Evolutionary conservation across 495 filamentous ascomycete genomes (phyloP), one percentile per base, ranked within the genome.

Genomic region (Xylaria nigripes): DNA sequence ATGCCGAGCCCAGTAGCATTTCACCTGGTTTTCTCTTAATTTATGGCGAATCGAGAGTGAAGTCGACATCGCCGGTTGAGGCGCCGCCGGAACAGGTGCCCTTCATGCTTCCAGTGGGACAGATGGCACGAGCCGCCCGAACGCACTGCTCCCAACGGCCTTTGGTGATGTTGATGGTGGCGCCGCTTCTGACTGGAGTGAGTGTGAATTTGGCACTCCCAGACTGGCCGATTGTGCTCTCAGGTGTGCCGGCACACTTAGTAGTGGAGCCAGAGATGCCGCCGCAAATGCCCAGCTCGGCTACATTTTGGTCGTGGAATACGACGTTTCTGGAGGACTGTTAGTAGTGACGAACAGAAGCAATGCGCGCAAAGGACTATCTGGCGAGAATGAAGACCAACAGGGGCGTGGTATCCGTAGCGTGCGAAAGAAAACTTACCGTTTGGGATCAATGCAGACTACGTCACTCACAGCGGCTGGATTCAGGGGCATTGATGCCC

Each of bases 281-380:
- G n/a, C 71, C 70, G 66, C 76, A 82, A 64, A 81, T 81, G 48
- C 58, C 56, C 6, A 82, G 75, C 48, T 76, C 67, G 22, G 78
- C 76, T 5, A 76, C 77, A 55, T 77, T 76, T 47, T 76, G 73
- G 61, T 77, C 74, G 64, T 81, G 76, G 41, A 67, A 72, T 50
- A 76, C 72, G 45, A 81, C 73, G 38, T 68, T 72, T 0, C 76
- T 81, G 51, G 21, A 3, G 16, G 6, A 1, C n/a, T 44, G 27
- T 63, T 46, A 57, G 51, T 22, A 23, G 29, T 10, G 8, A 27
- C n/a, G 23, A 50, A 24, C 34, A 21, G 8, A 36, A 25, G 27
- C 27, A 30, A 30, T 30, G 27, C 27, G 27, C 27, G 27, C 6
- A 32, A 18, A 34, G 10, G 13, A 25, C 15, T 12, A 32, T 29